Conservation (phyloP, 78 protist genomes). For the Diacronema lutheri region DNA sequence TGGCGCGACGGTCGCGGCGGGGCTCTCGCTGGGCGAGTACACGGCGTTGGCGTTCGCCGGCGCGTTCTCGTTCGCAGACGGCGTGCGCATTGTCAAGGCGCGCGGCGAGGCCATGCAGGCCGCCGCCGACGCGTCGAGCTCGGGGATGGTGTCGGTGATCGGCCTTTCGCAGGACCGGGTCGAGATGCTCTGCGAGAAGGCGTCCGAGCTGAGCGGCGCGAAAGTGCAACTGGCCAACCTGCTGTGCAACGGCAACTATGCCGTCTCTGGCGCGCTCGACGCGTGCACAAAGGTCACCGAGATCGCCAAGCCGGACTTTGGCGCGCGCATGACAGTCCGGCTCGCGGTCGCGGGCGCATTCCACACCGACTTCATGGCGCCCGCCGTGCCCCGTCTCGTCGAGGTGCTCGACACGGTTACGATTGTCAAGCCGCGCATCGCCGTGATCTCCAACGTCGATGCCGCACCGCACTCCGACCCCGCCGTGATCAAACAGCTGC, state of each 20-base stretch:
- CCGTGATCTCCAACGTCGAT: conserved; percentile 52
- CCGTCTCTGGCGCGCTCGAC: conserved; percentile 37
- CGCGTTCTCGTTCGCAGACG: conserved; percentile 45
- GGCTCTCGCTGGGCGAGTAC: conserved; percentile 49
- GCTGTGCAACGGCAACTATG: conserved; percentile 49
- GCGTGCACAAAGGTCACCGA: conserved; percentile 27
- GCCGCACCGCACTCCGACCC: conserved; percentile 46
- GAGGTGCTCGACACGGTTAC: neutral
- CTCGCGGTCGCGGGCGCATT: conserved; percentile 54
- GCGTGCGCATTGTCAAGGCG: conserved; percentile 25
- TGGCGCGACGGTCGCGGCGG: conserved; percentile 1
- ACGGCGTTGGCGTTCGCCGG: conserved; percentile 49
- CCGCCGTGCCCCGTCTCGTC: neutral
- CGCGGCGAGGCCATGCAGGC: conserved; percentile 55
- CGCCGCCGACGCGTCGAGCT: conserved; percentile 12
- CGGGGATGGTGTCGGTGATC: conserved; percentile 40
- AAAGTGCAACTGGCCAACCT: conserved; percentile 23
- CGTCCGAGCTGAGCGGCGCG: conserved; percentile 17
- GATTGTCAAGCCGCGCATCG: conserved; percentile 29
- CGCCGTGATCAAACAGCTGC: conserved; percentile 18
- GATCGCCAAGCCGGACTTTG: conserved; percentile 33
- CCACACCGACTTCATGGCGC: conserved; percentile 52
- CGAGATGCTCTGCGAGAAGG: conserved; percentile 26
- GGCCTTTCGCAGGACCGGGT: conserved; percentile 31
- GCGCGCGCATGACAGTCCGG: conserved; percentile 49